Percentiles rank a stretch among this genome's conserved stretches.
Evolutionary conservation across 108 stramenopile species (phyloP).

Genomic region (Cyclotella choctawhatcheeana): DNA sequence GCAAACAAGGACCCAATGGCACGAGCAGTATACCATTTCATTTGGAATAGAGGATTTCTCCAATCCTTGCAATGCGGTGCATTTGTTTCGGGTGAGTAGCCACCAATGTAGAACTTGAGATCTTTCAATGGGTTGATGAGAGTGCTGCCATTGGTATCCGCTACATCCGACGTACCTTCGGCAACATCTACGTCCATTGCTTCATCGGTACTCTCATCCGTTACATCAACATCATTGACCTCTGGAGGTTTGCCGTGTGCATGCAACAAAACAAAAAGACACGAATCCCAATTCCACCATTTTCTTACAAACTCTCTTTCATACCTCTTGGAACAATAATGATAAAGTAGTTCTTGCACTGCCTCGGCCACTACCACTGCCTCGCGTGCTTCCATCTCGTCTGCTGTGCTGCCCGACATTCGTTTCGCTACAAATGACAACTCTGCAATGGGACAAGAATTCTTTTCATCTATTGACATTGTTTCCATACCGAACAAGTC

Average conservation of each 20-base stretch:
- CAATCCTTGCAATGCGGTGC: slow-evolving; percentile 42
- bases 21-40: slow-evolving; percentile 75
- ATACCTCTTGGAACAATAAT: slow-evolving; percentile 42
- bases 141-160: too few species aligned
- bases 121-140: slow-evolving; percentile 19
- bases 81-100: slow-evolving; percentile 56
- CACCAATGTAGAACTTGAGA: slow-evolving; percentile 40
- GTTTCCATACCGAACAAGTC: slow-evolving; percentile 60
- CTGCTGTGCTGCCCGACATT: slow-evolving; percentile 26
- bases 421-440: slow-evolving; percentile 40
- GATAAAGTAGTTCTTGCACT: slow-evolving; percentile 34
- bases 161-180: background rate
- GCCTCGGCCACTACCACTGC: slow-evolving; percentile 54
- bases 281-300: slow-evolving; percentile 80
- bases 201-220: slow-evolving; percentile 40
- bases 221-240: slow-evolving; percentile 3
- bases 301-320: slow-evolving; percentile 45
- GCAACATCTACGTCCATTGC: slow-evolving; percentile 24
- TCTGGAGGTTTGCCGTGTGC: slow-evolving; percentile 1
- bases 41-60: slow-evolving; percentile 46
- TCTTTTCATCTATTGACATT: background rate
- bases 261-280: slow-evolving; percentile 58
- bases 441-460: slow-evolving; percentile 34
- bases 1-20: slow-evolving; percentile 61
- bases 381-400: slow-evolving; percentile 36